A percentile compares a stretch with the other conserved stretches of the same genome.
These are phyloP conservation scores for Capsicum baccatum DNA, from an alignment of 257 asterid species.

Conservation along the genomic window DNA sequence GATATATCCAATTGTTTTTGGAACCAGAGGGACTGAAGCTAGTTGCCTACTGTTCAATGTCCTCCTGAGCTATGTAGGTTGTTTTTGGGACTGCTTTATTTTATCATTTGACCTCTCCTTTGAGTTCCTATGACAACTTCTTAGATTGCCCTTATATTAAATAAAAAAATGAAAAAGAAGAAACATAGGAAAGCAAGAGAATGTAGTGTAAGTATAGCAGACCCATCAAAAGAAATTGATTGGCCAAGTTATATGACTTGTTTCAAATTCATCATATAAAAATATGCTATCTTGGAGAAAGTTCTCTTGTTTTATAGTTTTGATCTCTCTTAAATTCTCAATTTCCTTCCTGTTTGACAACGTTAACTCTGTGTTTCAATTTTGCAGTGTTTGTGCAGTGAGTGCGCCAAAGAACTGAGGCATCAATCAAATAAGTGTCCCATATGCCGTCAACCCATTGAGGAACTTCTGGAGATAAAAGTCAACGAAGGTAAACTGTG, in stretches of 20 bases:
- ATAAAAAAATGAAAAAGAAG: background rate
- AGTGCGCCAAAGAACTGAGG: slow-evolving; percentile 82
- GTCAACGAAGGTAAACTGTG: slow-evolving; percentile 62
- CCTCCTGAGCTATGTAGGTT: slow-evolving; percentile 1
- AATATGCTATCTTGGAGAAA: background rate
- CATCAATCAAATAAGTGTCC: slow-evolving; percentile 85
- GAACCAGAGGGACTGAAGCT: background rate
- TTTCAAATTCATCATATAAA: too few relatives aligned
- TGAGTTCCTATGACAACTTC: background rate
- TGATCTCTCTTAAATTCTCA: background rate
- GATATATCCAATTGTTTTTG: background rate
- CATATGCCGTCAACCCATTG: slow-evolving; percentile 84
- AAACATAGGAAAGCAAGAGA: background rate
- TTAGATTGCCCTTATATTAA: background rate
- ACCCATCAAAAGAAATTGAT: too few relatives aligned
- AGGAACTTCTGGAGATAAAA: slow-evolving; percentile 88
- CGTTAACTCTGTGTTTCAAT: slow-evolving; percentile 12
- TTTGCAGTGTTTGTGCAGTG: slow-evolving; percentile 83
- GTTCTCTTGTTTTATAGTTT: background rate
- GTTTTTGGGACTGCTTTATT: background rate
- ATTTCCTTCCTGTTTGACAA: background rate
- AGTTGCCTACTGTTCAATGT: background rate
- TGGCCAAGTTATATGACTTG: too few relatives aligned
- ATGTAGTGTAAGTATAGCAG: background rate
- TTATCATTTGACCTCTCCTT: background rate